Conservation (phyloP, 495 filamentous ascomycete genomes). For the Tuber brumale region DNA sequence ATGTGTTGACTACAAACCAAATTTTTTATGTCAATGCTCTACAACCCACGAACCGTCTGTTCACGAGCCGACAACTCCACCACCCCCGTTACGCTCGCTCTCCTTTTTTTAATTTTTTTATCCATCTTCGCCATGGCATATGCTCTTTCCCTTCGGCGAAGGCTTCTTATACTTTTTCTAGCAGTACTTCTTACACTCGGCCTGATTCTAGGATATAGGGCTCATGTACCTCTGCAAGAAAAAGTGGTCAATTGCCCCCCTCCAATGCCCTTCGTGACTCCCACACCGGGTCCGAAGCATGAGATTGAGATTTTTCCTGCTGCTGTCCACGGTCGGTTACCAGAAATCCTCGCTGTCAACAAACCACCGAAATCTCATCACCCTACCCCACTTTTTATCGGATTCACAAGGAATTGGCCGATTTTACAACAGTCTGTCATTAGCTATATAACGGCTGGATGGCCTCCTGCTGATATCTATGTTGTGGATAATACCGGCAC, state of each 20-base stretch:
- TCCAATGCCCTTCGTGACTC: not conserved
- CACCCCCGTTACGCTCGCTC: not conserved
- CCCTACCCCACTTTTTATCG: conserved; percentile 53
- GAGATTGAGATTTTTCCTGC: conserved; percentile 11
- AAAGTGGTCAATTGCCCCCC: not conserved
- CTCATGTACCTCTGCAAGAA: not conserved
- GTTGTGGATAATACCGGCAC: conserved; percentile 60
- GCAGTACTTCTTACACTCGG: not conserved
- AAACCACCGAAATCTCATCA: conserved; percentile 12
- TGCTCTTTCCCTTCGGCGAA: not conserved
- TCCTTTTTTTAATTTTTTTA: no score
- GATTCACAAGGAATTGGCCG: conserved; percentile 56
- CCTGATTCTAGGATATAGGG: not conserved
- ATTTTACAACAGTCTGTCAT: conserved; percentile 56
- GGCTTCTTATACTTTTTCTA: not conserved
- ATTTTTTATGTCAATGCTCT: no score
- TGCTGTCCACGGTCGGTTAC: conserved; percentile 6
- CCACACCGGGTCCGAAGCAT: not conserved
- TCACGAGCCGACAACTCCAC: not conserved
- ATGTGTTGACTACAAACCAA: no score
- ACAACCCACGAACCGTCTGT: not conserved
- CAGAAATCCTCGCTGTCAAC: conserved; percentile 13
- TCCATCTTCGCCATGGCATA: not conserved
- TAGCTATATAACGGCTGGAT: conserved; percentile 56
- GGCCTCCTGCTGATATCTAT: conserved; percentile 56